A percentile compares a stretch with the other conserved stretches of the same genome.
phyloP scores from a whole-genome alignment of 768 basidiomycete genomes.

The Chalciporus pseudorubinellus region DNA sequence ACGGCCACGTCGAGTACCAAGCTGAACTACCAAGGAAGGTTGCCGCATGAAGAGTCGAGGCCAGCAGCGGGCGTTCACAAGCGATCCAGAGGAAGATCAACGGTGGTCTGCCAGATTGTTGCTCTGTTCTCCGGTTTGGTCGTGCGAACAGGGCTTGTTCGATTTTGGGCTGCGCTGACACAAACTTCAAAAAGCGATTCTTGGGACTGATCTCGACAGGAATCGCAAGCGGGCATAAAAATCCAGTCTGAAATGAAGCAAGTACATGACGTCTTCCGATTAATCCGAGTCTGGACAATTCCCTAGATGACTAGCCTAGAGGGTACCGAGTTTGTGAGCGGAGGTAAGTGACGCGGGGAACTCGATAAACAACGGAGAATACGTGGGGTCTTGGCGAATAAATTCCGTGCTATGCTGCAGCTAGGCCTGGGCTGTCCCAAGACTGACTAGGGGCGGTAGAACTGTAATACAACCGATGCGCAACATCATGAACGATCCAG shows the following conservation, averaged over 20 bases:
- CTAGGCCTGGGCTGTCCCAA: not conserved
- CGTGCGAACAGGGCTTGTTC: constrained; percentile 5
- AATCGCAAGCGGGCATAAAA: constrained; percentile 9
- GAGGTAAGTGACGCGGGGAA: constrained; percentile 4
- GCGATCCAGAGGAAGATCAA: constrained; percentile 7
- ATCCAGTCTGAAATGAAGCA: not conserved
- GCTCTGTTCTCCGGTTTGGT: constrained; percentile 7
- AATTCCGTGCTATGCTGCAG: not conserved
- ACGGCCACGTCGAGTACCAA: constrained; percentile 8
- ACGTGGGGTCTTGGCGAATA: not conserved
- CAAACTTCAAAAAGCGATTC: constrained; percentile 12
- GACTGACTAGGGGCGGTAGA: constrained; percentile 30
- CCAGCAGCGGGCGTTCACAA: constrained; percentile 1
- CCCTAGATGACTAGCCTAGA: not conserved
- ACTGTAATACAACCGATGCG: constrained; percentile 82
- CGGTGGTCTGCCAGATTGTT: constrained; percentile 1
- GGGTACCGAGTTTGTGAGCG: constrained; percentile 6
- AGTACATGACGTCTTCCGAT: constrained; percentile 11
- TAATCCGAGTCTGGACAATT: constrained; percentile 3
- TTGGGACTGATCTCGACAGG: constrained; percentile 4
- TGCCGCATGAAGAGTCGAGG: constrained; percentile 19
- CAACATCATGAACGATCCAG: constrained; percentile 91
- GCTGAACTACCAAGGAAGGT: constrained; percentile 17
- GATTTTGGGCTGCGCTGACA: constrained; percentile 9
- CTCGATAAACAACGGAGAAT: not conserved